Evolutionary conservation across 345 rosid genomes (phyloP).

Genomic region (Arabidopsis thaliana): DNA sequence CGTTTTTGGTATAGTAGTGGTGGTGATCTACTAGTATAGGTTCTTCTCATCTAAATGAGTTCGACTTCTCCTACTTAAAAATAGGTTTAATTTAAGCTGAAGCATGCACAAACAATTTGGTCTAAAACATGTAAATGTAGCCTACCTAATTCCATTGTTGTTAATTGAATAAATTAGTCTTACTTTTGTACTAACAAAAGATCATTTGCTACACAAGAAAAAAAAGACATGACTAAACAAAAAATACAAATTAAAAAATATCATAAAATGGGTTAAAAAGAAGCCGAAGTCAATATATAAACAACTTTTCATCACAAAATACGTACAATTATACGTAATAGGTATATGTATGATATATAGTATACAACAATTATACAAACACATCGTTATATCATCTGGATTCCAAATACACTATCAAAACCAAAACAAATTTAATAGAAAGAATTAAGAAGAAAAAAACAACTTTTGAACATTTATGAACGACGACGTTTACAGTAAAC

Average conservation of each 20-base stretch:
- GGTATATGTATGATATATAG: conserved; percentile 29
- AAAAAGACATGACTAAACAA: background rate
- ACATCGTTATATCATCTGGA: conserved; percentile 38
- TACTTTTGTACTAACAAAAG: background rate
- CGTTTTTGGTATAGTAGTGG: too few species aligned
- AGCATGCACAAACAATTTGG: background rate
- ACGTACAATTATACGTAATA: conserved; percentile 26
- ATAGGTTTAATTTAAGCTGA: background rate
- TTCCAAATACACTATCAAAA: conserved; percentile 45
- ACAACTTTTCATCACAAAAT: conserved; percentile 31
- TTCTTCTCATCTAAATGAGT: background rate
- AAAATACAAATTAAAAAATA: background rate
- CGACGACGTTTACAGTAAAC: background rate
- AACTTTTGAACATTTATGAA: conserved; percentile 7
- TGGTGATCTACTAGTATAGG: background rate
- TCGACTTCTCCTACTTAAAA: background rate
- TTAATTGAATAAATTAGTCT: background rate
- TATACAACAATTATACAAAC: conserved; percentile 43
- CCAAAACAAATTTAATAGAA: conserved; percentile 35
- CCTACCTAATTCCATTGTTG: too few species aligned
- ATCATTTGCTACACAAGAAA: background rate
- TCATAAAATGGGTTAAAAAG: background rate
- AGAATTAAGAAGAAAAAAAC: background rate
- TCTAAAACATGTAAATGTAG: background rate
- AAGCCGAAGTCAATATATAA: conserved; percentile 17